Percentiles rank a stretch among this genome's conserved stretches.
phyloP scores from a whole-genome alignment of 371 early-diverging fungal genomes.

The Lichtheimia corymbifera region DNA sequence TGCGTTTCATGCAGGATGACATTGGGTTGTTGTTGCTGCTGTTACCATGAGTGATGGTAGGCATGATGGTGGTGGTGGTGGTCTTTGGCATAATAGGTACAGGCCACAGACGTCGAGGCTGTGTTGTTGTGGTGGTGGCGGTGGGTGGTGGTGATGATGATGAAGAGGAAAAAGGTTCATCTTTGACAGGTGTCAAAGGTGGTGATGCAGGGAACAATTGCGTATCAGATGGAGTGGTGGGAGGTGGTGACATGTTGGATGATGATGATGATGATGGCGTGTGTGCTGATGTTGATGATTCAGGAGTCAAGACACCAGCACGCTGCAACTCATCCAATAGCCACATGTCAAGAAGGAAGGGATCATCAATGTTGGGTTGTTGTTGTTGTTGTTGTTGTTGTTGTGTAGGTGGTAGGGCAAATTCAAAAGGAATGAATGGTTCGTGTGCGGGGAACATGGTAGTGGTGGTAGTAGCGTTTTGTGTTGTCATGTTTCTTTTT shows the following conservation, averaged over 20 bases:
- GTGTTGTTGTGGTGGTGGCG: background rate
- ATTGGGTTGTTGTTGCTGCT: background rate
- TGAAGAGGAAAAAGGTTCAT: background rate
- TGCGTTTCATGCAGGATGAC: slow-evolving; percentile 7
- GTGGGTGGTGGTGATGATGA: background rate
- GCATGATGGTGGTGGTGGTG: slow-evolving; percentile 1
- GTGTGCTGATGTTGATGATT: slow-evolving; percentile 2
- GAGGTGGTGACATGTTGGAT: background rate
- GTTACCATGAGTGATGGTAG: background rate
- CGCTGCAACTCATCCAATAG: slow-evolving; percentile 15
- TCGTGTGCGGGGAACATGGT: no score
- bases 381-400: no score
- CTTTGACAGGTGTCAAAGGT: background rate
- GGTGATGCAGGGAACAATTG: slow-evolving; percentile 12
- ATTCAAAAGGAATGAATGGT: no score
- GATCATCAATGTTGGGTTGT: no score
- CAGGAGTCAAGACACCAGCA: slow-evolving; percentile 13
- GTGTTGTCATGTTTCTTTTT: slow-evolving; percentile 7
- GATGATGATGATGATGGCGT: no score
- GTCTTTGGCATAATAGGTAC: slow-evolving; percentile 22
- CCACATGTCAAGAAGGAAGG: slow-evolving; percentile 12
- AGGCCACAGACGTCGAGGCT: slow-evolving; percentile 1
- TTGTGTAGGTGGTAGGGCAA: no score
- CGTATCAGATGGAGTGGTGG: background rate
- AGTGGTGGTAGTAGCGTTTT: background rate